phyloP scores from a whole-genome alignment of 139 green algal species.

The Coccomyxa sp. region DNA sequence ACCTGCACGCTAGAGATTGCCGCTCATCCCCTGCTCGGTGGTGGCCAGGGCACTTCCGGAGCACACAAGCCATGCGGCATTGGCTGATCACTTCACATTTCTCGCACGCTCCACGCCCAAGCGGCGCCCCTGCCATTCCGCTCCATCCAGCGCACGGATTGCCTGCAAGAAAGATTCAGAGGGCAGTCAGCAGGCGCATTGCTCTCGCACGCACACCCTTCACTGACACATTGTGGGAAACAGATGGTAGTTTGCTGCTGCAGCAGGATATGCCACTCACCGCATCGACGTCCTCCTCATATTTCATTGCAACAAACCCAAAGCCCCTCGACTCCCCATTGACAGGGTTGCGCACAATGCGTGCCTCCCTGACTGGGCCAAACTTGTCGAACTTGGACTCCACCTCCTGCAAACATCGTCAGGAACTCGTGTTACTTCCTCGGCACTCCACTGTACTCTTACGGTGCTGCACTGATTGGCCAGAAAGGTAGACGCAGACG shows the following conservation, averaged over 20 bases:
- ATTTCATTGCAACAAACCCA: slow-evolving; percentile 55
- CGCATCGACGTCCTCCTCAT: slow-evolving; percentile 40
- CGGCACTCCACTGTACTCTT: not conserved
- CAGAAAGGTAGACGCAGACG: not conserved
- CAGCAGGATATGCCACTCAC: not conserved
- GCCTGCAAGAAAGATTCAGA: slow-evolving; percentile 12
- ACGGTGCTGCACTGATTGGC: not conserved
- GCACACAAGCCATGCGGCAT: not conserved
- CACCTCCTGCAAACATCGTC: slow-evolving; percentile 23
- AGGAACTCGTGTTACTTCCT: not conserved
- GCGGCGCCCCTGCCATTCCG: slow-evolving; percentile 56
- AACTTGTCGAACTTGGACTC: slow-evolving; percentile 38
- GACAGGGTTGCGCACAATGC: slow-evolving; percentile 52
- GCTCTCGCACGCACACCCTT: not conserved
- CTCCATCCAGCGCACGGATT: slow-evolving; percentile 32
- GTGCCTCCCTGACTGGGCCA: slow-evolving; percentile 37
- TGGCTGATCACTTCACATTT: slow-evolving; percentile 21
- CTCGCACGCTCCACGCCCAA: slow-evolving; percentile 50
- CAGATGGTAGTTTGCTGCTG: not conserved
- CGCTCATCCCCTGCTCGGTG: too few relatives aligned
- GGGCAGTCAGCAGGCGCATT: not conserved
- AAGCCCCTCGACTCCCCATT: slow-evolving; percentile 53
- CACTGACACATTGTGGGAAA: not conserved
- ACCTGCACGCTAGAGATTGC: too few relatives aligned
- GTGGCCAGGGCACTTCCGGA: too few relatives aligned